Evolutionary conservation across 225 moss, liverwort and hornwort genomes (phyloP), one percentile per base, ranked within the genome.

Genomic region (Asterella californica): DNA sequence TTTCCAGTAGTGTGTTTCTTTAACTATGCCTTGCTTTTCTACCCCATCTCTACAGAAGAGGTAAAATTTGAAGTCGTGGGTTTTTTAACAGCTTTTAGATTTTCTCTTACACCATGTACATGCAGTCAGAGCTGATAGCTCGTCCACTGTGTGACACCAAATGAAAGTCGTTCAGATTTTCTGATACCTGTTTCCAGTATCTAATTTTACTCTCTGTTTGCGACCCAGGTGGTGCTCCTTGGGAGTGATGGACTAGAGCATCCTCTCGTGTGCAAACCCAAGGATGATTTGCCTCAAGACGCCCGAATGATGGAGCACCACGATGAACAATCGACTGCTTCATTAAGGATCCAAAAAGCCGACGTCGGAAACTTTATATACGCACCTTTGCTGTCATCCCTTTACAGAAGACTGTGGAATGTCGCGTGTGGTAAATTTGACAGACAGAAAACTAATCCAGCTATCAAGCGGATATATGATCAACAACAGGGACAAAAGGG

Each of bases 241-340:
- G 95, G 93, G 49, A 95, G 99, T 80, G 99, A 99, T 78, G 99
- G 99, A 64, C 79, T 88, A 52, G 90, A 91, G 84, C 99, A 99
- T 83, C 99, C 99, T 38, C 95, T 99, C 71, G 79, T 99, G 49
- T 99, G 99, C 79, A 99, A 99, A 79, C 99, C 99, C 12, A 99
- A 99, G 81, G 99, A 99, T 79, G 99, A 99, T 80, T 84, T 99
- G 50, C 92, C 95, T 62, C 95, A 99, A 83, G 99, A 99, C 83
- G 99, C 99, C 53, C 91, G 99, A 37, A 99, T 99, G 99, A 95
- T 99, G 99, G 99, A 99, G 81, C 79, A 99, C 99, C 32, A 99
- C 95, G 61, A 99, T 95, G 99, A 99, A 95, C 80, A 99, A 99
- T 74, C 90, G 95, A 27, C 86, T 99, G 29, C 93, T 99, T 76